phyloP scores from a whole-genome alignment of 495 filamentous ascomycete genomes.

The Chaetomium fimeti region DNA sequence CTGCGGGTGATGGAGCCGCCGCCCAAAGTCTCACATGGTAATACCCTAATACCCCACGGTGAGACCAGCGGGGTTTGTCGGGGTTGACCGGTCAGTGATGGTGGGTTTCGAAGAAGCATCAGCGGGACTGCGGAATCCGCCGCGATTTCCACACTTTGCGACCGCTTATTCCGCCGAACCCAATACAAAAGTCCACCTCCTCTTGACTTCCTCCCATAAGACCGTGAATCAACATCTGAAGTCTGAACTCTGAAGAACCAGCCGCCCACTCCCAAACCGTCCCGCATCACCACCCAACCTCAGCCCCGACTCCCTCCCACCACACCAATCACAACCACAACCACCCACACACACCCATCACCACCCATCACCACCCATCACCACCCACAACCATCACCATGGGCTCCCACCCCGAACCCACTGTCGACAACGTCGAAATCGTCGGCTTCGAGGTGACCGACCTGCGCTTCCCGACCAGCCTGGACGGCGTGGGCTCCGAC shows the following conservation, averaged over 20 bases:
- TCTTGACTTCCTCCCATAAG: neutral
- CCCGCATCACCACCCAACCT: neutral
- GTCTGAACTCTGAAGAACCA: neutral
- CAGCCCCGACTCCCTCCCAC: neutral
- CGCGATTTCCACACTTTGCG: neutral
- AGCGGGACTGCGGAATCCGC: neutral
- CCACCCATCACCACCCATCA: neutral
- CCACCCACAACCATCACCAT: neutral
- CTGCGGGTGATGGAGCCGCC: too few relatives aligned
- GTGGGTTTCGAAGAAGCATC: neutral
- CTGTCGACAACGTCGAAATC: conserved; percentile 48
- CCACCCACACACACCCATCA: neutral
- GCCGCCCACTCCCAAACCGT: neutral
- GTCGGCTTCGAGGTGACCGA: conserved; percentile 74
- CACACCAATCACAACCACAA: neutral
- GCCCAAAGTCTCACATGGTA: too few relatives aligned
- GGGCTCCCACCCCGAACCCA: conserved; percentile 55
- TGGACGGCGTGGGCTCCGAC: conserved; percentile 91
- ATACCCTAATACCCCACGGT: too few relatives aligned
- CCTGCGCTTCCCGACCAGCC: conserved; percentile 88
- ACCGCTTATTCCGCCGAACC: too few relatives aligned
- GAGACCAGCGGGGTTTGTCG: too few relatives aligned
- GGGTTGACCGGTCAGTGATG: neutral
- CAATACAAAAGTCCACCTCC: neutral
- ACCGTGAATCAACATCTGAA: neutral